Evolutionary conservation across 2,329 filamentous ascomycete species (phyloP).

Genomic region (Phaeosphaeria sp.): DNA sequence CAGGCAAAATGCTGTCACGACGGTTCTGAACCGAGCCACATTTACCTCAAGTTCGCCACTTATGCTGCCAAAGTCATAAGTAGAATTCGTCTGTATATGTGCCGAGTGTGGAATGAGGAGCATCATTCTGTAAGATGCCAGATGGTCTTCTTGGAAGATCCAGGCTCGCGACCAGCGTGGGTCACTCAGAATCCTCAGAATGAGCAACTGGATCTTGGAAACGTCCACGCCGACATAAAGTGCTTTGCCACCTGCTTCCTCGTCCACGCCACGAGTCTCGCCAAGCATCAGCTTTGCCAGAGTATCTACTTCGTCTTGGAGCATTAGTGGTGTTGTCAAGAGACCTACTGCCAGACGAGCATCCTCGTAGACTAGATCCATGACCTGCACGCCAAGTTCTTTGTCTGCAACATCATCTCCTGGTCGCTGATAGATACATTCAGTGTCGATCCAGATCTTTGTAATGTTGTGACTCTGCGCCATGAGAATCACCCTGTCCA

Average conservation of each 20-base stretch:
- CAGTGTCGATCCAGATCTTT: conserved; percentile 26
- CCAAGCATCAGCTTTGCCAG: conserved; percentile 12
- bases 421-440: conserved; percentile 29
- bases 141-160: conserved; percentile 33
- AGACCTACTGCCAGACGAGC: conserved; percentile 19
- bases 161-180: conserved; percentile 26
- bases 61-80: conserved; percentile 10
- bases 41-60: conserved; percentile 19
- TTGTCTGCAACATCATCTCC: conserved; percentile 3
- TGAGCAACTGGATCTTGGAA: conserved; percentile 12
- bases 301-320: conserved; percentile 13
- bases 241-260: neutral
- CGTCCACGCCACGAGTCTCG: conserved; percentile 1
- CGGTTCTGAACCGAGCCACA: conserved; percentile 13
- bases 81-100: neutral
- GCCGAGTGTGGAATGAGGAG: conserved; percentile 20
- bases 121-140: conserved; percentile 19
- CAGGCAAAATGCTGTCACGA: conserved; percentile 24
- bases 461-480: conserved; percentile 12
- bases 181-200: conserved; percentile 21
- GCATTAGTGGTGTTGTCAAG: conserved; percentile 12
- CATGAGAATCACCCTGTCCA: conserved; percentile 25
- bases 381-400: conserved; percentile 21
- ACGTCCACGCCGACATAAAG: neutral
- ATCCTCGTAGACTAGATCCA: conserved; percentile 26